Conservation (phyloP, 23 red algal genomes). For the Pyropia haitanensis region DNA sequence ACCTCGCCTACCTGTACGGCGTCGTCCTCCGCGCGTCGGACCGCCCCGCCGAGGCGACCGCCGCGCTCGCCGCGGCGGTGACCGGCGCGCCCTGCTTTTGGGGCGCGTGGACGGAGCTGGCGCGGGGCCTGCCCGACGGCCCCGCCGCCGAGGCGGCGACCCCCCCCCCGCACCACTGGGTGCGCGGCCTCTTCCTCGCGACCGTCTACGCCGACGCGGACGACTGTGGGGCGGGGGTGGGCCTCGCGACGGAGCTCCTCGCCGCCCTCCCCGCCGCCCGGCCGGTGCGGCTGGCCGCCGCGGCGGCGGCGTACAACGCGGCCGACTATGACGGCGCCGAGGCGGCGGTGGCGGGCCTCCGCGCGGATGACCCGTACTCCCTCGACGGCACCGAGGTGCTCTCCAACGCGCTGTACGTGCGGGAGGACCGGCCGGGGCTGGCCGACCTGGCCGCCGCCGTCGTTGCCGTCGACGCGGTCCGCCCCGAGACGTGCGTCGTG, state of each 20-base stretch:
- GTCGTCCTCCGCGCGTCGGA: slow-evolving; percentile 39
- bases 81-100: slow-evolving; percentile 42
- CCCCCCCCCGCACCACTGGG: slow-evolving; percentile 33
- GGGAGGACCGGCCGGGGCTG: slow-evolving; percentile 72
- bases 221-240: slow-evolving; percentile 28
- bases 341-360: slow-evolving; percentile 37
- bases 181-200: slow-evolving; percentile 53
- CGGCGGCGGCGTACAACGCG: slow-evolving; percentile 58
- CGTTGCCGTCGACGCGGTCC: slow-evolving; percentile 74
- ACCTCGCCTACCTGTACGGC: slow-evolving; percentile 37
- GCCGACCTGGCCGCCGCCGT: slow-evolving; percentile 71
- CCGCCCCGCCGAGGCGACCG: slow-evolving; percentile 10
- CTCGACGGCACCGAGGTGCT: slow-evolving; percentile 84
- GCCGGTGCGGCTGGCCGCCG: slow-evolving; percentile 38
- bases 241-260: slow-evolving; percentile 28
- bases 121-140: slow-evolving; percentile 19
- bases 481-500: slow-evolving; percentile 88
- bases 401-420: slow-evolving; percentile 93
- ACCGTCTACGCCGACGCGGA: slow-evolving; percentile 26
- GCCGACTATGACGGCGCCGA: slow-evolving; percentile 84
- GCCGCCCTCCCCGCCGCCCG: slow-evolving; percentile 25
- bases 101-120: slow-evolving; percentile 66
- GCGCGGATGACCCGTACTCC: slow-evolving; percentile 32
- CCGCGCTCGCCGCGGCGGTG: slow-evolving; percentile 30
- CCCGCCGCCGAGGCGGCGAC: slow-evolving; percentile 17